Conservation (phyloP, 306 rosid genomes). For the Malus fusca region DNA sequence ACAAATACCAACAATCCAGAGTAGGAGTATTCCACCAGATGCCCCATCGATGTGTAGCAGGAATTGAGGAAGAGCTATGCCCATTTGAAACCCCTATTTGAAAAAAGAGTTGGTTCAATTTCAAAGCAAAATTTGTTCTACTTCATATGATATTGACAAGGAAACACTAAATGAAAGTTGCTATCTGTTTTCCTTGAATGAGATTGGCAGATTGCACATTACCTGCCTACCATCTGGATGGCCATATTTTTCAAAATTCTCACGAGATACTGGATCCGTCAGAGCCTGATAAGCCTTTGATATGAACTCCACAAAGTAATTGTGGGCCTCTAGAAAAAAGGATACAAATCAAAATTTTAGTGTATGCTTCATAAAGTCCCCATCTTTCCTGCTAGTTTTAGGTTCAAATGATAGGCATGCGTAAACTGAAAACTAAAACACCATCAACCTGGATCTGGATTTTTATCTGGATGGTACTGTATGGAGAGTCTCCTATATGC, state of each 20-base stretch:
- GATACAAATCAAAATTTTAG: neutral
- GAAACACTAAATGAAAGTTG: conserved; percentile 8
- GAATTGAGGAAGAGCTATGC: conserved; percentile 95
- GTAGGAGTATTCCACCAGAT: conserved; percentile 87
- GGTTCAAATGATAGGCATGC: conserved; percentile 8
- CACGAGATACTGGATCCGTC: conserved; percentile 81
- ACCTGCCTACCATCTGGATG: conserved; percentile 99
- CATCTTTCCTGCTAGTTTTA: neutral
- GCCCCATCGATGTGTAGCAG: conserved; percentile 78
- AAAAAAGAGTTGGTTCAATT: conserved; percentile 24
- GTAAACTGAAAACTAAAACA: conserved; percentile 26
- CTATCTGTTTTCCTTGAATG: neutral
- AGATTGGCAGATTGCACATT: conserved; percentile 3
- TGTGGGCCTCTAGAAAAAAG: conserved; percentile 57
- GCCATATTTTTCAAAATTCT: conserved; percentile 93
- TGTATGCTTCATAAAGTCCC: neutral
- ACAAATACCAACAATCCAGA: conserved; percentile 95
- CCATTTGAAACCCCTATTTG: conserved; percentile 94
- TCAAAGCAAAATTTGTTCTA: neutral
- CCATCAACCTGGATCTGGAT: conserved; percentile 91
- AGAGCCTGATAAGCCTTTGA: conserved; percentile 95
- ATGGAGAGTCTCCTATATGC: conserved; percentile 83
- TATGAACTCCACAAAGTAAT: conserved; percentile 80
- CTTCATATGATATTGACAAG: neutral
- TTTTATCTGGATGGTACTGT: conserved; percentile 93